Evolutionary conservation across 257 asterid genomes (phyloP).

Genomic region (Primulina eburnea): DNA sequence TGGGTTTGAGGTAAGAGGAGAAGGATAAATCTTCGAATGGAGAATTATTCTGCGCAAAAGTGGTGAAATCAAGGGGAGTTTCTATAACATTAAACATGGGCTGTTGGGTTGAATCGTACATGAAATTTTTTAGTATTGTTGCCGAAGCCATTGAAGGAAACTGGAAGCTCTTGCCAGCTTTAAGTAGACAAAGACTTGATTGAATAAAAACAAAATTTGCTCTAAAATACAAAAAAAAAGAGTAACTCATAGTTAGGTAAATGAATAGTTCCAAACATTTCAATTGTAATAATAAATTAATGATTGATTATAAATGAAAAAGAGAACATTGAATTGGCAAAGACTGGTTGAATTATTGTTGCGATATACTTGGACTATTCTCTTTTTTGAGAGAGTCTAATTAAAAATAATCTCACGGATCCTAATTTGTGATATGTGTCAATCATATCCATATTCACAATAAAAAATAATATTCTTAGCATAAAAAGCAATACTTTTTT

Average conservation of each 20-base stretch:
- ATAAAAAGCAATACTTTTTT: too few species aligned
- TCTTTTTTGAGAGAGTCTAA: too few species aligned
- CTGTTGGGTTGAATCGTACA: slow-evolving; percentile 45
- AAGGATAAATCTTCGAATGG: slow-evolving; percentile 48
- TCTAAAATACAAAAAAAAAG: too few species aligned
- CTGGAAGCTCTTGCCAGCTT: not conserved
- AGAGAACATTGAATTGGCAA: too few species aligned
- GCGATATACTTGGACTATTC: not conserved
- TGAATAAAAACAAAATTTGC: not conserved
- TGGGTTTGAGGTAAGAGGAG: slow-evolving; percentile 47
- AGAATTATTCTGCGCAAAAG: slow-evolving; percentile 27
- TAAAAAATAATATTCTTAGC: too few species aligned
- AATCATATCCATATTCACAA: too few species aligned
- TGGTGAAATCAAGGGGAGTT: slow-evolving; percentile 40
- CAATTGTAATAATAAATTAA: too few species aligned
- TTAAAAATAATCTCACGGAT: too few species aligned
- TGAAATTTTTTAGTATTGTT: slow-evolving; percentile 34
- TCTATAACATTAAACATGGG: slow-evolving; percentile 46
- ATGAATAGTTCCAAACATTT: too few species aligned
- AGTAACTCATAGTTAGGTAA: not conserved
- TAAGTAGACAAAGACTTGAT: not conserved
- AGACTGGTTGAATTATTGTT: not conserved
- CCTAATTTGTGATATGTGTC: too few species aligned
- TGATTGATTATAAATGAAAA: too few species aligned
- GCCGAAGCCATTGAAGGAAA: slow-evolving; percentile 47